A percentile compares a stretch with the other conserved stretches of the same genome.
phyloP scores from a whole-genome alignment of 192 early-diverging fungal genomes.

The Mortierella claussenii region DNA sequence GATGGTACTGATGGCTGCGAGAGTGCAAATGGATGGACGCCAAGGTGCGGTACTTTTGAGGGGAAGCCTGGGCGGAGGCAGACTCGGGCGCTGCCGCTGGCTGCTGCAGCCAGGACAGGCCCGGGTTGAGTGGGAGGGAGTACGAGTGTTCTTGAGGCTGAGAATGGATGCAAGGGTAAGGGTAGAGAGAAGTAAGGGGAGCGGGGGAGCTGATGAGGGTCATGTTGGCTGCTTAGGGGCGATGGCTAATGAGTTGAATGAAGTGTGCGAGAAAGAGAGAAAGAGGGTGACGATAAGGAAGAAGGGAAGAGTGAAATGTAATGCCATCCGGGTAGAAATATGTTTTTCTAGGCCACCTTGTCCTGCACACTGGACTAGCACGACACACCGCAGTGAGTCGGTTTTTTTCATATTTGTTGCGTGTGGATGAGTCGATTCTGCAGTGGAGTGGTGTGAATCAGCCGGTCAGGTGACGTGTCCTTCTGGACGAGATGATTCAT shows the following conservation, averaged over 20 bases:
- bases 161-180: slow-evolving; percentile 9
- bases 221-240: slow-evolving; percentile 18
- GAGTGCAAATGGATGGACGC: slow-evolving; percentile 39
- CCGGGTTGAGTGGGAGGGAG: slow-evolving; percentile 11
- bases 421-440: too few relatives aligned
- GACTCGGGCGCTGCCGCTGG: slow-evolving; percentile 32
- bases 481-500: too few relatives aligned
- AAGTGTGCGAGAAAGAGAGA: background rate
- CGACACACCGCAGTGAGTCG: too few relatives aligned
- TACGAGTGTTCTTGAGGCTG: slow-evolving; percentile 8
- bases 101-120: slow-evolving; percentile 50
- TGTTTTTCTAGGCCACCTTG: too few relatives aligned
- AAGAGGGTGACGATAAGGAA: background rate
- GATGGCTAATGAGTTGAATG: background rate
- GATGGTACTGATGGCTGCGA: slow-evolving; percentile 12
- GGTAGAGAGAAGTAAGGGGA: slow-evolving; percentile 9
- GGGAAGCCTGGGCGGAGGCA: background rate
- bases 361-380: too few relatives aligned
- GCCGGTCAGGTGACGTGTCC: too few relatives aligned
- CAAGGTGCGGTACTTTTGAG: slow-evolving; percentile 50
- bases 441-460: too few relatives aligned
- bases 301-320: too few relatives aligned
- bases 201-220: slow-evolving; percentile 34
- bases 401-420: too few relatives aligned
- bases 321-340: too few relatives aligned